Evolutionary conservation across 2,329 filamentous ascomycete species (phyloP), one percentile per base, ranked within the genome.

Genomic region (Aurifilum marmelostoma): DNA sequence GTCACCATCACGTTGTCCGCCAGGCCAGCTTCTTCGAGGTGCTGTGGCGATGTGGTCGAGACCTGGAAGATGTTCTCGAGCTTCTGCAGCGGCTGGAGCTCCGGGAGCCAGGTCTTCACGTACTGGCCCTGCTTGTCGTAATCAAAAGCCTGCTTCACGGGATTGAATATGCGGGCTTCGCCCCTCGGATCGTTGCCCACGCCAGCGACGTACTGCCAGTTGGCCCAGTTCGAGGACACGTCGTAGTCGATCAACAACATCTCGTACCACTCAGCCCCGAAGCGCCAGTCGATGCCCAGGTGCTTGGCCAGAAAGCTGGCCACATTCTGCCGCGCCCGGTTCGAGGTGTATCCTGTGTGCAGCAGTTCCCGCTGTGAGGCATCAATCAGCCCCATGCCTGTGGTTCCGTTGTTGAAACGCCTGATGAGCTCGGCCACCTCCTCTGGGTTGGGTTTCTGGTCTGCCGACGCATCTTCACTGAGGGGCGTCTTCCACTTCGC

Each of bases 191-290:
- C 92, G 72, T 94, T 94, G 9, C 92, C 92, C 0, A 95, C 91
- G 0, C 92, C 92, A 0, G 92, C 86, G 0, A 92, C 87, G 71
- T 95, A 95, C 77, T 94, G 91, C 92, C 92, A 94, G 74, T 93
- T 94, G 12, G 89, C 89, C 91, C 91, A 95, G 73, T 94, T 94
- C 69, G 85, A 91, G 18, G 86, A 88, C 0, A 91, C 85, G 73
- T 95, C 92, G 76, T 94, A 93, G 76, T 96, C 92, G 39, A 90
- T 83, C 3, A 94, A 83, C 75, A 91, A 81, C 75, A 85, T 87
- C 76, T 95, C 92, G 75, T 94, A 95, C 91, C 91, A 95, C 76
- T 94, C 92, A 0, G 92, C 92, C 0, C 92, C 92, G 18, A 92
- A 84, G 0, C 91, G 87, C 92, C 92, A 96, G 77, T 95, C 92